Evolutionary conservation across 2,329 filamentous ascomycete species (phyloP).

Genomic region (Aspergillus sojae): DNA sequence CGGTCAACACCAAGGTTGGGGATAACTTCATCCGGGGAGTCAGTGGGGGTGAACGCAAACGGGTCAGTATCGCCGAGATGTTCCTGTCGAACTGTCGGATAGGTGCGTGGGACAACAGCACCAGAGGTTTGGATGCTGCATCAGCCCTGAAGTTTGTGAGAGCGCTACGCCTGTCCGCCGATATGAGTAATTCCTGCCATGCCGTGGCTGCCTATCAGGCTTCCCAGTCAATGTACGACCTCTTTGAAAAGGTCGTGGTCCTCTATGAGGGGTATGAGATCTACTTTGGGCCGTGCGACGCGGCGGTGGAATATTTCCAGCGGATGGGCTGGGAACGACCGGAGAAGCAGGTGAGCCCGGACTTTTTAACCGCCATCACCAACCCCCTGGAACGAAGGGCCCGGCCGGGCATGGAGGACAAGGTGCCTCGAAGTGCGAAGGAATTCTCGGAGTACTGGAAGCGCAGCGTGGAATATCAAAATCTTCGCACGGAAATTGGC

Average conservation of each 20-base stretch:
- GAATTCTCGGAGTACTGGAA: slow-evolving; percentile 64
- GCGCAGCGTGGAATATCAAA: slow-evolving; percentile 49
- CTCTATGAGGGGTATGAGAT: slow-evolving; percentile 74
- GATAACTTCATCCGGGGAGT: slow-evolving; percentile 69
- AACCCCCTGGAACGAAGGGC: slow-evolving; percentile 60
- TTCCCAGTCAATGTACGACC: slow-evolving; percentile 41
- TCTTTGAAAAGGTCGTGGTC: slow-evolving; percentile 70
- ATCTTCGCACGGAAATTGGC: slow-evolving; percentile 36
- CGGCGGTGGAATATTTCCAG: slow-evolving; percentile 67
- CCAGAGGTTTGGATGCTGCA: slow-evolving; percentile 59
- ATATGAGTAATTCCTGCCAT: slow-evolving; percentile 46
- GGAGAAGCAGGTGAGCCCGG: slow-evolving; percentile 64
- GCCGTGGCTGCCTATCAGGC: slow-evolving; percentile 56
- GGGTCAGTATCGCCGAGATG: slow-evolving; percentile 69
- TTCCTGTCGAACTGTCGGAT: slow-evolving; percentile 61
- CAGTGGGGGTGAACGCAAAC: slow-evolving; percentile 69
- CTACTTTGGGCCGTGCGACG: slow-evolving; percentile 65
- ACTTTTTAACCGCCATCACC: slow-evolving; percentile 69
- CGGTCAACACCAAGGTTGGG: slow-evolving; percentile 66
- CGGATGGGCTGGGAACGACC: slow-evolving; percentile 68
- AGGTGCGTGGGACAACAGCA: slow-evolving; percentile 70
- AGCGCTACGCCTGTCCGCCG: slow-evolving; percentile 48
- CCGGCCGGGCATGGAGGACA: slow-evolving; percentile 59
- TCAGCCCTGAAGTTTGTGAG: slow-evolving; percentile 57
- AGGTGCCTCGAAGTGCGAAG: slow-evolving; percentile 65